Evolutionary conservation across 768 basidiomycete genomes (phyloP).

Genomic region (Russula sp.): DNA sequence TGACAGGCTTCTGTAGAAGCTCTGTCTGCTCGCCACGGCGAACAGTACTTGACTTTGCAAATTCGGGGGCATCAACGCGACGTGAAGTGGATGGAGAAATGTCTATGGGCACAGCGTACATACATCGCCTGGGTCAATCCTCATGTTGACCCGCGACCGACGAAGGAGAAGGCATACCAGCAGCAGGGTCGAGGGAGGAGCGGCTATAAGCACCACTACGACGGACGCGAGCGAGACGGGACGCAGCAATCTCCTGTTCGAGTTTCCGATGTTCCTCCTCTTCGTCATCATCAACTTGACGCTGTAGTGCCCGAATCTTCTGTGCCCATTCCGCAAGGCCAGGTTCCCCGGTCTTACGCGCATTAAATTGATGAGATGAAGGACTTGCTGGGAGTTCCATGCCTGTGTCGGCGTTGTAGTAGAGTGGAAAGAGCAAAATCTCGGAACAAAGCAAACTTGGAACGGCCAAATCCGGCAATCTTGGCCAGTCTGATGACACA

Average conservation of each 20-base stretch:
- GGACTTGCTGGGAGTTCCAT: conserved; percentile 27
- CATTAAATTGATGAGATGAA: conserved; percentile 24
- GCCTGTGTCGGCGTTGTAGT: neutral
- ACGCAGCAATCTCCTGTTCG: conserved; percentile 52
- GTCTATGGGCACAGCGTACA: conserved; percentile 1
- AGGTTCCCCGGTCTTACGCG: conserved; percentile 49
- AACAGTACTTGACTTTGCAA: neutral
- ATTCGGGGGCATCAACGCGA: conserved; percentile 1
- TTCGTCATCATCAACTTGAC: conserved; percentile 78
- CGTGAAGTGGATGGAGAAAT: conserved; percentile 5
- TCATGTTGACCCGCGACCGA: conserved; percentile 1
- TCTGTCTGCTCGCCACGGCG: conserved; percentile 12
- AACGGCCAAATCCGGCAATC: conserved; percentile 16
- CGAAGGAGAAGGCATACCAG: conserved; percentile 17
- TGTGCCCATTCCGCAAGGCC: conserved; percentile 80
- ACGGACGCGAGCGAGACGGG: conserved; percentile 46
- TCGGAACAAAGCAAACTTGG: neutral
- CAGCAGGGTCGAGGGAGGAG: conserved; percentile 39
- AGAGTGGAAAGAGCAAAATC: neutral
- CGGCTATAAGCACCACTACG: conserved; percentile 44
- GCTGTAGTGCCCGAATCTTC: conserved; percentile 75
- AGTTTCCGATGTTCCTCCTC: conserved; percentile 72
- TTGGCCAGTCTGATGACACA: no score
- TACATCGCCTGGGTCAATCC: conserved; percentile 17
- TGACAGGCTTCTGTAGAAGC: conserved; percentile 20